Evolutionary conservation across 2,329 filamentous ascomycete species (phyloP).

Genomic region (Trichoderma sp.): DNA sequence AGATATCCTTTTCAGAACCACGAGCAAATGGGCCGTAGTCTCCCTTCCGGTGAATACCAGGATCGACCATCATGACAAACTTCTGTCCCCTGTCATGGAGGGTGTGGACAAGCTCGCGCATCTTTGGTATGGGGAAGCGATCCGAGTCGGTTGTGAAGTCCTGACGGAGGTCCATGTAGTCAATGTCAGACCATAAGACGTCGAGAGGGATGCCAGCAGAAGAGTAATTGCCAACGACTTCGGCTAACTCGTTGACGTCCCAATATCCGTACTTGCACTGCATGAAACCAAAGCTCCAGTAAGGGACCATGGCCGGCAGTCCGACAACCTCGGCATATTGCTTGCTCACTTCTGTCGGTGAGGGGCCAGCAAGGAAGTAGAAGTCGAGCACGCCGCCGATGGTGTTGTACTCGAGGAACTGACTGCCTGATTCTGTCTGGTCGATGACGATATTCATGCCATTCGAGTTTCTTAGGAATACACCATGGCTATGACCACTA

Average conservation of each 20-base stretch:
- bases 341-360: conserved; percentile 66
- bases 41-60: conserved; percentile 57
- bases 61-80: conserved; percentile 78
- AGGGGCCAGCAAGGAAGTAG: conserved; percentile 78
- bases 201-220: conserved; percentile 67
- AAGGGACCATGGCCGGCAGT: conserved; percentile 75
- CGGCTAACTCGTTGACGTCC: conserved; percentile 68
- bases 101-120: conserved; percentile 66
- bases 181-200: conserved; percentile 73
- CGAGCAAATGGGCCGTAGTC: conserved; percentile 46
- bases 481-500: conserved; percentile 62
- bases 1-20: conserved; percentile 49
- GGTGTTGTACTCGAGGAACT: conserved; percentile 82
- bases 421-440: conserved; percentile 57
- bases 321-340: conserved; percentile 70
- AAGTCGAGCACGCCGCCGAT: conserved; percentile 77
- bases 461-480: conserved; percentile 78
- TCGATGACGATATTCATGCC: conserved; percentile 72
- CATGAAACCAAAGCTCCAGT: conserved; percentile 79
- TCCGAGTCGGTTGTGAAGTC: conserved; percentile 67
- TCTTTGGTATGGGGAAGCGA: conserved; percentile 63
- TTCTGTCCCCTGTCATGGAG: conserved; percentile 68
- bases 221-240: conserved; percentile 67
- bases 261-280: conserved; percentile 81
- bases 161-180: conserved; percentile 61